These are phyloP conservation scores for Pseudonitzschia multistriata DNA, from an alignment of 108 stramenopile species.

Conservation along the genomic window DNA sequence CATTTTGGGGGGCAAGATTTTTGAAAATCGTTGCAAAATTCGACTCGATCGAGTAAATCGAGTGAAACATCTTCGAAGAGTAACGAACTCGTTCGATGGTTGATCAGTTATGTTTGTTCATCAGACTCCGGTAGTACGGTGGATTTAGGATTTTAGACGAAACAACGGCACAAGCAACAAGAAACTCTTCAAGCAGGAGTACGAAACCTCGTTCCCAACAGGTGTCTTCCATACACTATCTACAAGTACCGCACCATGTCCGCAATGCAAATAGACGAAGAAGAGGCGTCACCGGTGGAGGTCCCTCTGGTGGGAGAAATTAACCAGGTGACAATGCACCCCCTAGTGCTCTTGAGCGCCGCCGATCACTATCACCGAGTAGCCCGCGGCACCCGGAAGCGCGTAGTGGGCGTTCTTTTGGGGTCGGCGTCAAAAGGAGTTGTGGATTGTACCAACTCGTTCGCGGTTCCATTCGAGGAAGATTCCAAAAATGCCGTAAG, in stretches of 20 bases:
- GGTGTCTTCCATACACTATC: too few relatives aligned
- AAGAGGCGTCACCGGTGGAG: conserved; percentile 17
- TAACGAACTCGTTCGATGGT: conserved; percentile 6
- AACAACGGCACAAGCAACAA: neutral
- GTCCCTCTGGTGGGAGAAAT: conserved; percentile 32
- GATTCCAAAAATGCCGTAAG: conserved; percentile 84
- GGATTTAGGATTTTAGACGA: neutral
- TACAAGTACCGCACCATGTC: conserved; percentile 7
- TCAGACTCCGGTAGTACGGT: too few relatives aligned
- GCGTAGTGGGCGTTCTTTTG: conserved; percentile 96
- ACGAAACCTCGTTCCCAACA: too few relatives aligned
- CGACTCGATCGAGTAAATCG: neutral
- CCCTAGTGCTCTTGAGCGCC: conserved; percentile 93
- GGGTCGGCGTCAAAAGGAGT: conserved; percentile 74
- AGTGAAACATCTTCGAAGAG: conserved; percentile 1
- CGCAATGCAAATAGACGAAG: conserved; percentile 33
- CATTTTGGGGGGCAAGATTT: neutral
- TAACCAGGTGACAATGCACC: conserved; percentile 90
- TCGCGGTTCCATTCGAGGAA: conserved; percentile 99
- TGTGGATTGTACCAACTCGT: conserved; percentile 90
- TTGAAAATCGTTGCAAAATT: neutral
- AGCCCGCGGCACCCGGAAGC: conserved; percentile 92
- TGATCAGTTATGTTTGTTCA: neutral
- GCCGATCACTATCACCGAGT: conserved; percentile 99
- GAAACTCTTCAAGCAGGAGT: neutral